These are phyloP conservation scores for Zangia roseola DNA, from an alignment of 768 basidiomycete species.

Conservation along the genomic window DNA sequence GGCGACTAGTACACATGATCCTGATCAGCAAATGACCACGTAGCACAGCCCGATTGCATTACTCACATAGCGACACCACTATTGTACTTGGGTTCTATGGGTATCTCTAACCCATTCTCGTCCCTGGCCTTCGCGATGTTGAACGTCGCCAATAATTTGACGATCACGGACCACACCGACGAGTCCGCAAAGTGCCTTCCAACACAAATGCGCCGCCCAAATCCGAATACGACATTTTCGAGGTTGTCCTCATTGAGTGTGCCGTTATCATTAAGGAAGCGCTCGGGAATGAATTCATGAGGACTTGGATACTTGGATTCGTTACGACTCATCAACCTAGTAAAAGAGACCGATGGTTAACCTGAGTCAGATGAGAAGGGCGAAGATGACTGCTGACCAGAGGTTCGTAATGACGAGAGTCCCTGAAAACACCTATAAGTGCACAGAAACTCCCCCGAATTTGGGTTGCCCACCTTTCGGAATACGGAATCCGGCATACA, in stretches of 20 bases:
- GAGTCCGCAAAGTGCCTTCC: constrained; percentile 26
- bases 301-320: constrained; percentile 37
- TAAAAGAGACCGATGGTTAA: not conserved
- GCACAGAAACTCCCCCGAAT: not conserved
- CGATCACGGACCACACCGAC: constrained; percentile 26
- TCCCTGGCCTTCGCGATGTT: constrained; percentile 16
- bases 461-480: constrained; percentile 34
- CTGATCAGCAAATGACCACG: constrained; percentile 3
- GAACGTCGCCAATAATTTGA: constrained; percentile 16
- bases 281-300: constrained; percentile 39
- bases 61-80: constrained; percentile 13
- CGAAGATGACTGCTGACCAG: constrained; percentile 11
- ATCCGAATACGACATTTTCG: constrained; percentile 21
- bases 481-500: constrained; percentile 49
- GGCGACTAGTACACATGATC: not conserved
- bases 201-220: constrained; percentile 31
- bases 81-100: constrained; percentile 12
- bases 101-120: constrained; percentile 19
- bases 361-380: not conserved
- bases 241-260: constrained; percentile 13
- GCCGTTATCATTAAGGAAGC: constrained; percentile 34
- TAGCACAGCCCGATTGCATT: no score
- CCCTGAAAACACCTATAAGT: constrained; percentile 9
- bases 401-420: constrained; percentile 17
- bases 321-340: constrained; percentile 25